These are phyloP conservation scores for Acanthamoeba royreba DNA, from an alignment of 208 protist genomes.

Conservation along the genomic window DNA sequence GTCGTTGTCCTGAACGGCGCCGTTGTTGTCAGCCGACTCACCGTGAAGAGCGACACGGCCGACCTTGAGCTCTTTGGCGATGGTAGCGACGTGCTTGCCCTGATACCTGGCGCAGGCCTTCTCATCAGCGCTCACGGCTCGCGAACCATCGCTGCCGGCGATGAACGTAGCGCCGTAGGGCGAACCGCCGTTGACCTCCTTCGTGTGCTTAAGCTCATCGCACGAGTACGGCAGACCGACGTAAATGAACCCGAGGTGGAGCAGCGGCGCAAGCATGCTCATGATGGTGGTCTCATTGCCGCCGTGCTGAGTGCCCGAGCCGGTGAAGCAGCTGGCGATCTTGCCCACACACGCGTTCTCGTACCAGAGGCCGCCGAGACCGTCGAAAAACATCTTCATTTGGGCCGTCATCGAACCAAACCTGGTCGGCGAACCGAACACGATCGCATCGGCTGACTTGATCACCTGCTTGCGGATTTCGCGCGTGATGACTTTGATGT, in stretches of 20 bases:
- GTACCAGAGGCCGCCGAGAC: slow-evolving; percentile 60
- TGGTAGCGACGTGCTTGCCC: slow-evolving; percentile 36
- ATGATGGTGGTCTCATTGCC: slow-evolving; percentile 72
- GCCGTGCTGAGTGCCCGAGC: slow-evolving; percentile 64
- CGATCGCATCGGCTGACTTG: slow-evolving; percentile 57
- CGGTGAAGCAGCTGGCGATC: slow-evolving; percentile 62
- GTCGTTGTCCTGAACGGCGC: background rate
- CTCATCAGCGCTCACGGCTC: slow-evolving; percentile 48
- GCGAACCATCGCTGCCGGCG: slow-evolving; percentile 62
- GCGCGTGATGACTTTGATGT: slow-evolving; percentile 19
- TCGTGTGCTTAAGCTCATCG: background rate
- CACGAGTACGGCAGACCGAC: slow-evolving; percentile 63
- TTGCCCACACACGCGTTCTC: slow-evolving; percentile 64
- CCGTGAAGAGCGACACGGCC: background rate
- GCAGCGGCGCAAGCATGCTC: slow-evolving; percentile 23
- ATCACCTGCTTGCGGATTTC: slow-evolving; percentile 49
- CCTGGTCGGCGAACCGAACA: slow-evolving; percentile 70
- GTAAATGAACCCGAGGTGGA: slow-evolving; percentile 69
- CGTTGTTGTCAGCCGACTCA: background rate
- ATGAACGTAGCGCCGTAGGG: slow-evolving; percentile 72
- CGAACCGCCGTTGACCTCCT: slow-evolving; percentile 60
- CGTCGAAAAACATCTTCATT: slow-evolving; percentile 67
- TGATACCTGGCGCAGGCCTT: slow-evolving; percentile 40
- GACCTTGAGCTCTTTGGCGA: slow-evolving; percentile 21
- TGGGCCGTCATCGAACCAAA: slow-evolving; percentile 65